These are phyloP conservation scores for Gentiana dahurica DNA, from an alignment of 257 asterid species.

Conservation along the genomic window DNA sequence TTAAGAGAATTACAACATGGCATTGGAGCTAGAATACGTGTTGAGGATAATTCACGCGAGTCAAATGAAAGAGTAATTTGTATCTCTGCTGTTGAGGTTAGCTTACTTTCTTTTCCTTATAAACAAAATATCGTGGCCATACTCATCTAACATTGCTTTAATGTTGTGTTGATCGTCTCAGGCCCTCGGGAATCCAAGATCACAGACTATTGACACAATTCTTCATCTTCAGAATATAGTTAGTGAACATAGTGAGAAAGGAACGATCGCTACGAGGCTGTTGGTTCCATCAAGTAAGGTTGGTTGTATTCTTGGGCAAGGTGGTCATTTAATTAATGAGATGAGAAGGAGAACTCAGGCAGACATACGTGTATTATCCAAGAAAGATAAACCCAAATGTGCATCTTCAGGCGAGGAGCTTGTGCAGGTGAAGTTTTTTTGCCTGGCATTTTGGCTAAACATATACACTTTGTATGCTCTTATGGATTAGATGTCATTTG, in stretches of 20 bases:
- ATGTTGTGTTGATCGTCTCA: slow-evolving; percentile 19
- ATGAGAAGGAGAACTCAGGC: slow-evolving; percentile 86
- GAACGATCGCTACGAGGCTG: slow-evolving; percentile 60
- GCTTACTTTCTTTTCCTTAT: slow-evolving; percentile 13
- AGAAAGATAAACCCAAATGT: slow-evolving; percentile 63
- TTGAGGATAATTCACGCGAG: slow-evolving; percentile 37
- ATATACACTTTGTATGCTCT: neutral
- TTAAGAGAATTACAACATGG: slow-evolving; percentile 60
- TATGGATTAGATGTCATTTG: neutral
- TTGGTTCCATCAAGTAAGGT: slow-evolving; percentile 77
- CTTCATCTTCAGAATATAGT: slow-evolving; percentile 64
- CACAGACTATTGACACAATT: slow-evolving; percentile 63
- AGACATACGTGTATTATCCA: slow-evolving; percentile 66
- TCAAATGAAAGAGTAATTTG: slow-evolving; percentile 66
- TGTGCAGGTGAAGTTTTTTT: slow-evolving; percentile 56
- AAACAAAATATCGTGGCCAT: slow-evolving; percentile 8
- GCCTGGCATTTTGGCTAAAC: slow-evolving; percentile 1
- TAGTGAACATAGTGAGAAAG: slow-evolving; percentile 53
- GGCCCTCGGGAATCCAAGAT: slow-evolving; percentile 53
- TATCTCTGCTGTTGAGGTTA: slow-evolving; percentile 62
- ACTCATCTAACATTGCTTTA: slow-evolving; percentile 20
- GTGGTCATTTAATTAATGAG: slow-evolving; percentile 70
- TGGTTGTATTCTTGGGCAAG: slow-evolving; percentile 87
- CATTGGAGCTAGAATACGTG: slow-evolving; percentile 61
- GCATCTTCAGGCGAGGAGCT: slow-evolving; percentile 79